Conservation (phyloP, 2,329 filamentous ascomycete genomes). For the Biscogniauxia mediterranea region DNA sequence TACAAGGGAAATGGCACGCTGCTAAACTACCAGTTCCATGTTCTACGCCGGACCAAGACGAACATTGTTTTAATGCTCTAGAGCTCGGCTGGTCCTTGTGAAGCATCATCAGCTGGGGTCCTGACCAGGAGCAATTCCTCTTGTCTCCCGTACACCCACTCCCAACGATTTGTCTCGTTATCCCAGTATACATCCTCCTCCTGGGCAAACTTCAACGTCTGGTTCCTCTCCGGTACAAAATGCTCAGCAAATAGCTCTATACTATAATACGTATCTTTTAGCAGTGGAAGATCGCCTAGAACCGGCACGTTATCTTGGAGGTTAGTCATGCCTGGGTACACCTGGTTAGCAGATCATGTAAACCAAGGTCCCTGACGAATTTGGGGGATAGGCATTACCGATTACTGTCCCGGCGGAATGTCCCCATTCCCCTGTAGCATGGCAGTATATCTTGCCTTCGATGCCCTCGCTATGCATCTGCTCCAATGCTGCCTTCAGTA, state of each 20-base stretch:
- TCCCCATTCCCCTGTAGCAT: slow-evolving; percentile 51
- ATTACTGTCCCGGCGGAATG: slow-evolving; percentile 48
- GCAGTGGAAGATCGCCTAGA: slow-evolving; percentile 44
- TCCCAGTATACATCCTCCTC: slow-evolving; percentile 52
- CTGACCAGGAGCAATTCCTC: slow-evolving; percentile 42
- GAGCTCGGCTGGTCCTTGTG: slow-evolving; percentile 15
- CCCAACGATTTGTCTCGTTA: slow-evolving; percentile 38
- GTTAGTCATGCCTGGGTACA: slow-evolving; percentile 46
- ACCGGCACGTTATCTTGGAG: slow-evolving; percentile 46
- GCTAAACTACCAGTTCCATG: background rate
- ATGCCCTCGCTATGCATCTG: slow-evolving; percentile 45
- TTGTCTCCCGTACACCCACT: slow-evolving; percentile 50
- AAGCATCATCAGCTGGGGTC: slow-evolving; percentile 17
- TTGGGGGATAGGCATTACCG: slow-evolving; percentile 31
- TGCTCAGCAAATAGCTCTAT: slow-evolving; percentile 49
- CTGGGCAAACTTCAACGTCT: slow-evolving; percentile 44
- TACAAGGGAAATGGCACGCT: no score
- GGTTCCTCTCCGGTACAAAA: slow-evolving; percentile 44
- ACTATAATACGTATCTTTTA: slow-evolving; percentile 48
- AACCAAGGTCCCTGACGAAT: background rate
- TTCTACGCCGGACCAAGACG: background rate
- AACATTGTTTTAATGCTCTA: slow-evolving; percentile 4
- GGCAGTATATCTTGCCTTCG: slow-evolving; percentile 47
- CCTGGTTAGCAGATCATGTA: background rate
- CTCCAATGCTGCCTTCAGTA: slow-evolving; percentile 37